Conservation (phyloP, 2,329 filamentous ascomycete species). For the Talaromyces islandicus region DNA sequence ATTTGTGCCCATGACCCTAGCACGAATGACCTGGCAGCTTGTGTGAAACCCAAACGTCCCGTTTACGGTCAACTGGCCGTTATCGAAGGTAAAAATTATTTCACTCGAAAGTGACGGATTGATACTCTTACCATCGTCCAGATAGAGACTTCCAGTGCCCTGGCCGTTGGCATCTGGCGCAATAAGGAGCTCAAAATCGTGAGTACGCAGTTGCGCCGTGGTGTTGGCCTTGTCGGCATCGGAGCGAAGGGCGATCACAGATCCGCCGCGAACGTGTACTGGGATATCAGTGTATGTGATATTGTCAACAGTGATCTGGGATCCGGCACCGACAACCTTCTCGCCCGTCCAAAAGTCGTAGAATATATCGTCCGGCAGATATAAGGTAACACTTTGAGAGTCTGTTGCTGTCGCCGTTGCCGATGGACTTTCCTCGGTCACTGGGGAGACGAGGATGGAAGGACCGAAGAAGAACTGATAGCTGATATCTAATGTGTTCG, state of each 20-base stretch:
- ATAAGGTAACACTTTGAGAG: slow-evolving; percentile 48
- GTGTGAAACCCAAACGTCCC: slow-evolving; percentile 23
- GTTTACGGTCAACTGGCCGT: slow-evolving; percentile 33
- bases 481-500: slow-evolving; percentile 47
- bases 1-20: slow-evolving; percentile 24
- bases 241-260: slow-evolving; percentile 51
- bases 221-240: slow-evolving; percentile 47
- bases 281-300: slow-evolving; percentile 52
- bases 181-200: slow-evolving; percentile 66
- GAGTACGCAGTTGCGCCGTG: slow-evolving; percentile 54
- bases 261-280: slow-evolving; percentile 57
- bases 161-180: slow-evolving; percentile 57
- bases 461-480: slow-evolving; percentile 58
- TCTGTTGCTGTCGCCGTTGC: slow-evolving; percentile 17
- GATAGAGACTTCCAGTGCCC: slow-evolving; percentile 63
- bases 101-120: slow-evolving; percentile 54
- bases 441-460: slow-evolving; percentile 51
- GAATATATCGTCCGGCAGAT: slow-evolving; percentile 54
- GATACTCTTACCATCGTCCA: slow-evolving; percentile 70
- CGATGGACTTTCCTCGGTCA: slow-evolving; percentile 37
- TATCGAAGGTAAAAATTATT: slow-evolving; percentile 52
- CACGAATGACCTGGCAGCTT: slow-evolving; percentile 23
- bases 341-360: slow-evolving; percentile 55
- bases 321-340: slow-evolving; percentile 41
- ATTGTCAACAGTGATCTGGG: slow-evolving; percentile 37